These are phyloP conservation scores for Venturia pyrina DNA, from an alignment of 2,329 filamentous ascomycete genomes.

Conservation along the genomic window DNA sequence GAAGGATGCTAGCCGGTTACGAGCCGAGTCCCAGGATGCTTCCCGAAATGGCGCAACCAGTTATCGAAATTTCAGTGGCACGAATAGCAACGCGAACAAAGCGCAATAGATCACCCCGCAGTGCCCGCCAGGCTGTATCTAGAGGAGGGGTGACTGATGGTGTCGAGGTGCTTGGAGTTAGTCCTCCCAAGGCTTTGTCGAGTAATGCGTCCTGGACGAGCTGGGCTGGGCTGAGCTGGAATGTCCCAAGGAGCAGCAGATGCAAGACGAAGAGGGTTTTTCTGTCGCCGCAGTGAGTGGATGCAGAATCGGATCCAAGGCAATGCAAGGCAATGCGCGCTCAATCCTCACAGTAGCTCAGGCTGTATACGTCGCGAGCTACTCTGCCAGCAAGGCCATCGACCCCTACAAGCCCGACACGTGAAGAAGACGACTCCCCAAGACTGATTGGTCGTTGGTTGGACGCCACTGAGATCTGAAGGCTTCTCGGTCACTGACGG, in stretches of 20 bases:
- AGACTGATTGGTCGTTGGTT: neutral
- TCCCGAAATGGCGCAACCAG: conserved; percentile 1
- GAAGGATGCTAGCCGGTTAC: neutral
- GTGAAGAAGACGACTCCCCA: neutral
- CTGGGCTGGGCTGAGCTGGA: no score
- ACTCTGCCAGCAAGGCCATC: neutral
- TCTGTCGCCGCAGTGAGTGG: neutral
- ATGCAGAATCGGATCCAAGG: neutral
- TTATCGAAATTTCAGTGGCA: neutral
- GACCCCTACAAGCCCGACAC: neutral
- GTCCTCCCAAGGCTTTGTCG: neutral
- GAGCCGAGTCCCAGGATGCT: conserved; percentile 1
- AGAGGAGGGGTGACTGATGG: neutral
- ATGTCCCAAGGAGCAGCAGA: no score
- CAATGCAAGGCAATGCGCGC: neutral
- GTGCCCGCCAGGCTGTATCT: neutral
- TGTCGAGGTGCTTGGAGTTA: neutral
- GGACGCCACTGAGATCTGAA: neutral
- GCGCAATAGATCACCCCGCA: neutral
- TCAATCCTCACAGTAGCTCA: neutral
- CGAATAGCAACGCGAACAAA: neutral
- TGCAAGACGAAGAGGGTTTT: neutral
- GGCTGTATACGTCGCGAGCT: conserved; percentile 1
- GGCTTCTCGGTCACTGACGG: neutral
- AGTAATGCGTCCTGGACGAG: neutral